A percentile compares a stretch with the other conserved stretches of the same genome.
Evolutionary conservation across 495 filamentous ascomycete genomes (phyloP).

Genomic region (Aspergillus kassunensis): DNA sequence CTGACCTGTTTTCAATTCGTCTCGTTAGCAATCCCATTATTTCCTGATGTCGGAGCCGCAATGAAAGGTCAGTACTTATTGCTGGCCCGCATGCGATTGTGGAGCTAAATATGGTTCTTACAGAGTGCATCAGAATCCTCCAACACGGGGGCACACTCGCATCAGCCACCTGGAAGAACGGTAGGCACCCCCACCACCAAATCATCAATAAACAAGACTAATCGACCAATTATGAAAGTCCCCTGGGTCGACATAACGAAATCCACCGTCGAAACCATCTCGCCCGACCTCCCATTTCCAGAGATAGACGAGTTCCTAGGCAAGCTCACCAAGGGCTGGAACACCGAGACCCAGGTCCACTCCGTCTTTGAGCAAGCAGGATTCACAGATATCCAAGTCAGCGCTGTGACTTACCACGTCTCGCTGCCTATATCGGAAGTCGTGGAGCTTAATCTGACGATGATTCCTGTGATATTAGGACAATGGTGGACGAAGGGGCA

Average conservation of each 20-base stretch:
- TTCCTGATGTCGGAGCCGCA: conserved; percentile 23
- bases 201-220: background rate
- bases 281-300: conserved; percentile 27
- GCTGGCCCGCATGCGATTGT: no score
- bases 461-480: conserved; percentile 24
- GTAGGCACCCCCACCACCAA: conserved; percentile 12
- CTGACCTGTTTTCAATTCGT: background rate
- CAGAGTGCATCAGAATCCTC: conserved; percentile 36
- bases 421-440: conserved; percentile 23
- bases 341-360: conserved; percentile 27
- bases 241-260: conserved; percentile 28
- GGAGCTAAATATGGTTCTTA: no score
- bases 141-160: conserved; percentile 34
- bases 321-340: conserved; percentile 25
- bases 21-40: conserved; percentile 28
- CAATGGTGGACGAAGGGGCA: conserved; percentile 34
- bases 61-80: conserved; percentile 24
- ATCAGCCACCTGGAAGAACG: conserved; percentile 33
- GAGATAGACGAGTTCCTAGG: conserved; percentile 24
- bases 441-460: conserved; percentile 26
- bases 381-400: conserved; percentile 28
- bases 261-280: conserved; percentile 25
- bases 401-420: conserved; percentile 16
- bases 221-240: conserved; percentile 15
- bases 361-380: conserved; percentile 28